A percentile compares a stretch with the other conserved stretches of the same genome.
Evolutionary conservation across 345 rosid genomes (phyloP).

Genomic region (Sonneratia caseolaris): DNA sequence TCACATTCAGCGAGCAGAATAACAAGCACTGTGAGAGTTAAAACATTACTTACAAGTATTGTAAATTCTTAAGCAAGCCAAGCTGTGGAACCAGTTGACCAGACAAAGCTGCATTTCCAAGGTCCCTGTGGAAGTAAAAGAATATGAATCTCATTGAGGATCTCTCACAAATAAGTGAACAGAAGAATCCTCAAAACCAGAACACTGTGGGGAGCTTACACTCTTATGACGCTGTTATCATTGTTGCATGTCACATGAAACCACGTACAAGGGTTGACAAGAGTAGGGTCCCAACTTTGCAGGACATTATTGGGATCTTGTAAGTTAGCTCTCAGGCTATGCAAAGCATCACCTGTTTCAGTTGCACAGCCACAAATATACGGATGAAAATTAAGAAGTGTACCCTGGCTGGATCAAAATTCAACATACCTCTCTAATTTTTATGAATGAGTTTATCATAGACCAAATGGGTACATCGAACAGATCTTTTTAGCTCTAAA

Average conservation of each 20-base stretch:
- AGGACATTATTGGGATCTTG: conserved; percentile 84
- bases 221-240: conserved; percentile 90
- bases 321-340: conserved; percentile 60
- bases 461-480: background rate
- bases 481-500: background rate
- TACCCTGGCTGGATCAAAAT: background rate
- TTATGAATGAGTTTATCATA: background rate
- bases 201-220: conserved; percentile 34
- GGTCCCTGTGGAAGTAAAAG: conserved; percentile 44
- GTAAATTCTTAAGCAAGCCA: conserved; percentile 84
- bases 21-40: background rate
- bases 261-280: conserved; percentile 97
- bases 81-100: conserved; percentile 94
- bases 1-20: background rate
- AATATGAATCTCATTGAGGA: background rate
- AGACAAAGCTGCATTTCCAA: conserved; percentile 91
- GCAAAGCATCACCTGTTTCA: conserved; percentile 89
- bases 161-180: background rate
- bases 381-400: background rate
- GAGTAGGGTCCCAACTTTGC: conserved; percentile 98
- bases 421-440: background rate
- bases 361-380: conserved; percentile 12
- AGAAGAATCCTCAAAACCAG: conserved; percentile 5
- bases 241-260: conserved; percentile 93
- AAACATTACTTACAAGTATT: conserved; percentile 58